Base-by-base conservation (phyloP, 2,329 filamentous ascomycete genomes). In the Leptographium galeiforme region DNA sequence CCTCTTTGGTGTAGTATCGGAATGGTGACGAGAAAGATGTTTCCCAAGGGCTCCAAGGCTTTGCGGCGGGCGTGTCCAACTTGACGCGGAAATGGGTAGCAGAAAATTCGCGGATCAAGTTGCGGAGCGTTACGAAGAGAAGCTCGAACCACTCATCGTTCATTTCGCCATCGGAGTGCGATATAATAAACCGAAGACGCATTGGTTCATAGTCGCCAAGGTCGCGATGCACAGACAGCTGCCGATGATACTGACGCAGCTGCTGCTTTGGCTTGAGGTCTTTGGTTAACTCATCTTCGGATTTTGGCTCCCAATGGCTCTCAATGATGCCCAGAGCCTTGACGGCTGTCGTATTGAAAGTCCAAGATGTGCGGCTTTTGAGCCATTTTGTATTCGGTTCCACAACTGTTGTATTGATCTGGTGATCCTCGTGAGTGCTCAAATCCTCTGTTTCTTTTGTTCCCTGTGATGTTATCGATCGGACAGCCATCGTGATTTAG, bases 11-110 rank as follows among this genome's bases (percentile, higher is more conserved):
- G 54, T 68, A 70, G 53, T 64, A 53, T n/a, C 63, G 12, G 52
- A 72, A 70, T 50, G 66, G 61, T 14, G 59, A 53, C 19, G 62
- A 59, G 41, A 67, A 47, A 13, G 56, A 55, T 1, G 53, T 56
- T 6, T 41, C 38, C 45, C 45, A 36, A 10, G 19, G 40, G 5
- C 44, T 36, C 41, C 48, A 6, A 10, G 45, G 10, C 45, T 25
- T 43, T 43, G 6, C 6, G 25, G 56, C n/a, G 19, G 60, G 8
- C 33, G 19, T 30, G 1, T 11, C 13, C 14, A 52, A 13, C 36
- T 34, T 55, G 10, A 44, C 49, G 13, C 59, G 62, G 56, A 70
- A 69, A 51, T 62, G 64, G 38, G 40, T 51, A 32, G 56, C 49
- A 16, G 55, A 57, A 43, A 68, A 63, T 5, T 57, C 51, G 14